Conservation (phyloP, 352 stramenopile species). For the Blastocystis sp. region DNA sequence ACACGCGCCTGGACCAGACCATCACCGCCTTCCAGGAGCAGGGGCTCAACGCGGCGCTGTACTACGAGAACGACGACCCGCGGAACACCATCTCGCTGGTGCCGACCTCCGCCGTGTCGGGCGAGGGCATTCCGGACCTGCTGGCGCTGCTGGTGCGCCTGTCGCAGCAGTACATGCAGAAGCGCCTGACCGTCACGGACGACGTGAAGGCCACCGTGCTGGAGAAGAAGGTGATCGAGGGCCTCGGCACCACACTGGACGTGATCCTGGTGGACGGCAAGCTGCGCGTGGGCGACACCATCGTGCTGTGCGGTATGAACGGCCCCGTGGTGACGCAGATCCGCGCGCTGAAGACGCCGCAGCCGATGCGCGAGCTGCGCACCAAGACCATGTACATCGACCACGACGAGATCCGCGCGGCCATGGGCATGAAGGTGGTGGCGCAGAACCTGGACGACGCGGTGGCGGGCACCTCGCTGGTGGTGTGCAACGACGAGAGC, state of each 20-base stretch:
- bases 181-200: constrained; percentile 82
- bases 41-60: constrained; percentile 95
- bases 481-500: constrained; percentile 91
- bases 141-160: constrained; percentile 92
- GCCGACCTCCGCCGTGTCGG: constrained; percentile 94
- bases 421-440: constrained; percentile 97
- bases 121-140: constrained; percentile 94
- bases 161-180: constrained; percentile 87
- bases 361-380: constrained; percentile 93
- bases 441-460: constrained; percentile 91
- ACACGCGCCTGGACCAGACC: constrained; percentile 85
- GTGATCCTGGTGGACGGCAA: constrained; percentile 94
- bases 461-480: constrained; percentile 92
- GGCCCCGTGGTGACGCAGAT: constrained; percentile 93
- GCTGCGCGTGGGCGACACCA: constrained; percentile 88
- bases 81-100: constrained; percentile 91
- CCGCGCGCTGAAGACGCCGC: constrained; percentile 92
- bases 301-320: constrained; percentile 95
- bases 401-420: constrained; percentile 92
- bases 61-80: constrained; percentile 97
- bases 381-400: constrained; percentile 86
- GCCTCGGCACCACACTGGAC: constrained; percentile 96
- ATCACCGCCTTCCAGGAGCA: constrained; percentile 92
- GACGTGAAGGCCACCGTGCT: constrained; percentile 93
- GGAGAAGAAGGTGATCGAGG: constrained; percentile 98